These are phyloP conservation scores for Phytopythium vexans DNA, from an alignment of 352 stramenopile genomes.

Conservation along the genomic window DNA sequence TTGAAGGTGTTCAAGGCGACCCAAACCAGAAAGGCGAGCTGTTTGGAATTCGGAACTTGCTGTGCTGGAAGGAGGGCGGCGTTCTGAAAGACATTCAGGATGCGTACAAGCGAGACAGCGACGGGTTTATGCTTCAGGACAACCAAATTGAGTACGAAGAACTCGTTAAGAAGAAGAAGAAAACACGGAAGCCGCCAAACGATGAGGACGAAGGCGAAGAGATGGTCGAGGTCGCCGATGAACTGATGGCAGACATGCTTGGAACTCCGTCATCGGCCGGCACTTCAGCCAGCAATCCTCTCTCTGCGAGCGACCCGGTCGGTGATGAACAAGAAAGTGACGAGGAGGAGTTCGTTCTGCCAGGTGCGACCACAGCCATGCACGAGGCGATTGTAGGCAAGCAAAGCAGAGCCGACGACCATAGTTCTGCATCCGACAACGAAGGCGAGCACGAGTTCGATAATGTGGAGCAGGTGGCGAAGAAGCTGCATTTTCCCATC, in stretches of 20 bases:
- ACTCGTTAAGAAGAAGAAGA: constrained; percentile 12
- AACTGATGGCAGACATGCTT: constrained; percentile 39
- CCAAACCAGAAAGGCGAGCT: constrained; percentile 69
- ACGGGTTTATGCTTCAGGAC: constrained; percentile 53
- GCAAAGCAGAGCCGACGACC: too few species aligned
- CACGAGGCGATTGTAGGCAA: too few species aligned
- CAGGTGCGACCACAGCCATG: too few species aligned
- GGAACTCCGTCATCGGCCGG: constrained; percentile 7
- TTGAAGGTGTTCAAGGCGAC: constrained; percentile 78
- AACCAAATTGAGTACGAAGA: constrained; percentile 53
- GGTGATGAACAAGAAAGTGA: too few species aligned
- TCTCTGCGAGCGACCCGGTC: too few species aligned
- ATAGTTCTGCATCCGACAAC: too few species aligned
- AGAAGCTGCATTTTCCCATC: too few species aligned
- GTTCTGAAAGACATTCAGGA: constrained; percentile 79
- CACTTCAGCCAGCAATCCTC: neutral
- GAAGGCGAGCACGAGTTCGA: too few species aligned
- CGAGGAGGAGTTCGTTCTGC: too few species aligned
- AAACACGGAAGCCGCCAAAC: constrained; percentile 9
- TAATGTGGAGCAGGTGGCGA: too few species aligned
- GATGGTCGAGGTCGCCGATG: constrained; percentile 31
- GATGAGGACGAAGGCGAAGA: constrained; percentile 24
- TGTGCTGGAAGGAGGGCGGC: constrained; percentile 70
- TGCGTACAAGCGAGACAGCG: constrained; percentile 45
- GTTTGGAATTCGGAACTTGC: constrained; percentile 74